Conservation (phyloP, 257 asterid genomes). For the Gentiana straminea region DNA sequence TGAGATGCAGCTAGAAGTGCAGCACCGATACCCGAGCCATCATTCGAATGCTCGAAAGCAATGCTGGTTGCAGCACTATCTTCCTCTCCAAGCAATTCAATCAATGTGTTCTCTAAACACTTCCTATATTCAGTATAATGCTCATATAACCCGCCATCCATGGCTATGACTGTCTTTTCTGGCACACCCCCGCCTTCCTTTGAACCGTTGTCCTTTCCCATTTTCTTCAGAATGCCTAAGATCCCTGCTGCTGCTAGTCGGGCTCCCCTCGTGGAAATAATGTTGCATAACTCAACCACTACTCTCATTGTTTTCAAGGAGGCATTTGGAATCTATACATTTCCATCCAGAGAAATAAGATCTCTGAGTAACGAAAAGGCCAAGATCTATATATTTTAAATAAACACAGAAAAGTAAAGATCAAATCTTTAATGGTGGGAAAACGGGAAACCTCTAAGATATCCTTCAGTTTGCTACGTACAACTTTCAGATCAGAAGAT, state of each 20-base stretch:
- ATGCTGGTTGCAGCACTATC: conserved; percentile 17
- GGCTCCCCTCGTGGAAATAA: conserved; percentile 66
- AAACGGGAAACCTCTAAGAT: conserved; percentile 43
- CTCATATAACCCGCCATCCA: conserved; percentile 80
- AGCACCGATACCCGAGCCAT: conserved; percentile 89
- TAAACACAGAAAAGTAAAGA: background rate
- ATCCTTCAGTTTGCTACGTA: conserved; percentile 48
- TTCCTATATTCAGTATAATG: conserved; percentile 55
- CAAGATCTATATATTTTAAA: no score
- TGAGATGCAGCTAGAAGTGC: conserved; percentile 83
- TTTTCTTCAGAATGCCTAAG: conserved; percentile 60
- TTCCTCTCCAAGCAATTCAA: conserved; percentile 49
- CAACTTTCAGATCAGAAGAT: conserved; percentile 61
- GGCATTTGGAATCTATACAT: conserved; percentile 44
- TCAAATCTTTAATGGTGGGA: background rate
- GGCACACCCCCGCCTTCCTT: conserved; percentile 17
- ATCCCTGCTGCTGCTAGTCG: conserved; percentile 81
- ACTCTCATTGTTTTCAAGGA: conserved; percentile 44
- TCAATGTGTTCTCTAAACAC: conserved; percentile 44
- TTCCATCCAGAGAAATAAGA: no score
- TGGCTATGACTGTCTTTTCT: conserved; percentile 54
- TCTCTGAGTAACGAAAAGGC: no score
- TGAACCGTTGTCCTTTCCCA: conserved; percentile 46
- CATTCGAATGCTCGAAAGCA: conserved; percentile 52
- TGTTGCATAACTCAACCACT: conserved; percentile 52